A percentile compares a stretch with the other conserved stretches of the same genome.
phyloP scores from a whole-genome alignment of 2,329 filamentous ascomycete species.

The Ophioceras dolichostomum region DNA sequence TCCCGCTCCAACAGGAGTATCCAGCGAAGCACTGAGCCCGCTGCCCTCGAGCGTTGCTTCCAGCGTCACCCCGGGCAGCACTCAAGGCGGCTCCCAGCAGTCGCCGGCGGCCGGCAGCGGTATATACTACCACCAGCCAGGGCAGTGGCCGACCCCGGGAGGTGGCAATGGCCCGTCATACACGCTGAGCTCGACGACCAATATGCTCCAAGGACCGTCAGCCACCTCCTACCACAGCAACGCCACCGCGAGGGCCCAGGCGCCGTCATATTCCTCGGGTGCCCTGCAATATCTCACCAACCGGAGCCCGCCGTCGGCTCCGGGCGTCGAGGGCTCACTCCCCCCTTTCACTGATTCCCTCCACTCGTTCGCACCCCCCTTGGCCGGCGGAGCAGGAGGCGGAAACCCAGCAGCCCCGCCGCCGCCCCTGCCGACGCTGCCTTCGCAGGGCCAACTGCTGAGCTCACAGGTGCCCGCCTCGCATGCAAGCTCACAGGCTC shows the following conservation, averaged over 20 bases:
- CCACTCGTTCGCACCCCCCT: background rate
- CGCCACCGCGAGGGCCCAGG: background rate
- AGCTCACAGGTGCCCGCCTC: background rate
- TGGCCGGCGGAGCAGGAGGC: background rate
- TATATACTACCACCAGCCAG: constrained; percentile 25
- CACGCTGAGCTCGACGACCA: background rate
- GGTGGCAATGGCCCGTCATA: background rate
- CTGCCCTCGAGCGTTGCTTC: constrained; percentile 48
- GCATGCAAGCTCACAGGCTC: background rate
- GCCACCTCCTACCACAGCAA: constrained; percentile 1
- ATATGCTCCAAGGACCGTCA: background rate
- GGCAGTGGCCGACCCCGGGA: background rate
- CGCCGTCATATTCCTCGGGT: background rate
- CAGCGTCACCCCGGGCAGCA: constrained; percentile 45
- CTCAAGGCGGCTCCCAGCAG: constrained; percentile 42
- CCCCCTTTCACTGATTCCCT: too few species aligned
- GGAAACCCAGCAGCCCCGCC: constrained; percentile 3
- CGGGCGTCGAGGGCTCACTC: too few species aligned
- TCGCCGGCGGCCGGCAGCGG: constrained; percentile 34
- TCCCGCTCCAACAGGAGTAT: constrained; percentile 28
- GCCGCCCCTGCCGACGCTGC: constrained; percentile 6
- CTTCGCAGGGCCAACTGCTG: constrained; percentile 3
- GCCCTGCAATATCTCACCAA: background rate
- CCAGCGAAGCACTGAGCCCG: constrained; percentile 47
- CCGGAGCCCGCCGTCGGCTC: background rate